Conservation (phyloP, 257 asterid species). For the Nyctanthes arbortristis region DNA sequence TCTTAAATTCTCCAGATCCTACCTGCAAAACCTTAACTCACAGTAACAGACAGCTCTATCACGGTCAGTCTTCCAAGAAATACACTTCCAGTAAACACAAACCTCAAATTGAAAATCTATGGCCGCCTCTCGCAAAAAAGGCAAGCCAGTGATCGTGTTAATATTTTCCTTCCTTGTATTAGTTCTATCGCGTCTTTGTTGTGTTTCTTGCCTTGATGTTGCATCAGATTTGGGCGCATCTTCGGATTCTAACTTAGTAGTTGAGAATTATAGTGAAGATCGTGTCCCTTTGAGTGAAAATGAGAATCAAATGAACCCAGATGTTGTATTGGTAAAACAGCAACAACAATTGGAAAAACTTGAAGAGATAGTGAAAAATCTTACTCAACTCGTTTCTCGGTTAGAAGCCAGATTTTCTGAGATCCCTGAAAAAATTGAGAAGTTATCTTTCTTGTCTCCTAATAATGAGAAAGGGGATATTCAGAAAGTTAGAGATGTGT, state of each 20-base stretch:
- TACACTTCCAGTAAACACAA: neutral
- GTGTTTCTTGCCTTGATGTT: constrained; percentile 38
- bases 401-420: constrained; percentile 60
- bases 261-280: constrained; percentile 21
- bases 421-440: constrained; percentile 26
- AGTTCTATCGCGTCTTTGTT: constrained; percentile 31
- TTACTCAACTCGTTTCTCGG: constrained; percentile 58
- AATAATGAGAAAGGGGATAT: constrained; percentile 23
- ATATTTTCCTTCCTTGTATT: constrained; percentile 29
- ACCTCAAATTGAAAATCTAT: constrained; percentile 30
- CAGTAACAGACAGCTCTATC: constrained; percentile 30
- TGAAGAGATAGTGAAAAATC: constrained; percentile 61
- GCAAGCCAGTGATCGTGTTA: constrained; percentile 37
- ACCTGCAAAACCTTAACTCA: constrained; percentile 29
- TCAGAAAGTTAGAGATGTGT: constrained; percentile 24
- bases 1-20: constrained; percentile 40
- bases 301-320: constrained; percentile 14
- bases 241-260: constrained; percentile 26
- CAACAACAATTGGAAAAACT: constrained; percentile 68
- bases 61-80: constrained; percentile 11
- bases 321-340: constrained; percentile 44
- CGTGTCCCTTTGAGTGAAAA: constrained; percentile 22
- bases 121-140: constrained; percentile 43
- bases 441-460: constrained; percentile 3
- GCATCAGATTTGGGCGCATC: constrained; percentile 44